Evolutionary conservation across 169 alveolate genomes (phyloP).

Genomic region (Plasmodium malariae): DNA sequence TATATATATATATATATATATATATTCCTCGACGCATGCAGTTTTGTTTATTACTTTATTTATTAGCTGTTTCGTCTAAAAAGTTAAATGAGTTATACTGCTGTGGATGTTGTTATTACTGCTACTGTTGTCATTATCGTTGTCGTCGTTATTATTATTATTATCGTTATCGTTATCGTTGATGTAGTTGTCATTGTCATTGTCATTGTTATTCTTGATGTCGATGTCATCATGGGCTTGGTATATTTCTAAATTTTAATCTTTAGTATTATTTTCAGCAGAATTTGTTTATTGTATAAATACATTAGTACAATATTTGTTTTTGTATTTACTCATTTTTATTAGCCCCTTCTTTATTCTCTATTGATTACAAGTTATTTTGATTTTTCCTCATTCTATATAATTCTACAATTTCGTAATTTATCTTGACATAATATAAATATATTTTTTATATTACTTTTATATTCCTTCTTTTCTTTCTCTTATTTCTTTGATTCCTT

Average conservation of each 20-base stretch:
- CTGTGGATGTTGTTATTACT: too few species aligned
- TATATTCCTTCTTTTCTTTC: background rate
- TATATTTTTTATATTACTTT: background rate
- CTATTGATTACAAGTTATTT: background rate
- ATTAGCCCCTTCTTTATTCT: background rate
- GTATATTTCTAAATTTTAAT: slow-evolving; percentile 23
- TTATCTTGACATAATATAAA: too few species aligned
- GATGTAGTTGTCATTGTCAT: slow-evolving; percentile 5
- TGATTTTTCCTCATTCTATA: background rate
- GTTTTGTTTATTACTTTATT: slow-evolving; percentile 46
- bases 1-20: slow-evolving; percentile 29
- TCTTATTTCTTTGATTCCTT: too few species aligned
- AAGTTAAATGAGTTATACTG: slow-evolving; percentile 33
- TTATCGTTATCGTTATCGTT: background rate
- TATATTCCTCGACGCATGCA: slow-evolving; percentile 15
- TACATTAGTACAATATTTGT: slow-evolving; percentile 21
- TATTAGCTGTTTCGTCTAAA: slow-evolving; percentile 16
- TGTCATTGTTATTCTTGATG: slow-evolving; percentile 11
- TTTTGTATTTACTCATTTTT: background rate
- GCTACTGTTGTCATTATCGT: too few species aligned
- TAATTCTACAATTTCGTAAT: background rate
- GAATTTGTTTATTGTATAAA: slow-evolving; percentile 30
- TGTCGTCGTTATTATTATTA: too few species aligned
- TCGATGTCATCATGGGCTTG: slow-evolving; percentile 35
- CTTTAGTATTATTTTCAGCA: slow-evolving; percentile 30